Percentiles rank a stretch among this genome's conserved stretches.
phyloP scores from a whole-genome alignment of 805 yeast species.

The Suhomyces sp. region DNA sequence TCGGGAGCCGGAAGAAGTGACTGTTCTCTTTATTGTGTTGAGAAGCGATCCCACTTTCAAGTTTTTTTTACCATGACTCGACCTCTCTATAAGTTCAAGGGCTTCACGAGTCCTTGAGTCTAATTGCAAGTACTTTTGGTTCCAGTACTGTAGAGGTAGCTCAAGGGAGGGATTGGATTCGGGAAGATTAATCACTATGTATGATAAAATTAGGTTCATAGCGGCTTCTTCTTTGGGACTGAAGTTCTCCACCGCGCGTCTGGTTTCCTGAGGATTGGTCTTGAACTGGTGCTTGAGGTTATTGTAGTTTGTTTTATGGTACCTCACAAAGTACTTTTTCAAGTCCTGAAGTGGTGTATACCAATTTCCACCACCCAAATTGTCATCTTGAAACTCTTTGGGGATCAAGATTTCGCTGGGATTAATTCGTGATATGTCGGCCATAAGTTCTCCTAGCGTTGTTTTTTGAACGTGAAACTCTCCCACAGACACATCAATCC shows the following conservation, averaged over 20 bases:
- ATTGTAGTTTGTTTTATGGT: slow-evolving; percentile 34
- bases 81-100: slow-evolving; percentile 64
- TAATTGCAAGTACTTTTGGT: slow-evolving; percentile 61
- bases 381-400: slow-evolving; percentile 39
- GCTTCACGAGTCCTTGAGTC: slow-evolving; percentile 79
- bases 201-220: slow-evolving; percentile 55
- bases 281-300: slow-evolving; percentile 34
- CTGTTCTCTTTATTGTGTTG: slow-evolving; percentile 67
- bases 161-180: slow-evolving; percentile 60
- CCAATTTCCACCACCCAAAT: slow-evolving; percentile 49
- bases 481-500: slow-evolving; percentile 90
- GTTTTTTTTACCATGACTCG: slow-evolving; percentile 39
- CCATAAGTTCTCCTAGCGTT: slow-evolving; percentile 53
- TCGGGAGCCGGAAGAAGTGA: slow-evolving; percentile 79
- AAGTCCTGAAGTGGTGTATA: slow-evolving; percentile 57
- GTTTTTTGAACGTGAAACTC: slow-evolving; percentile 68
- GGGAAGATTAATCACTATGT: slow-evolving; percentile 72
- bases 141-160: slow-evolving; percentile 58
- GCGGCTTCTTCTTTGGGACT: slow-evolving; percentile 57
- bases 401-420: slow-evolving; percentile 78
- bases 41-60: slow-evolving; percentile 67
- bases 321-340: slow-evolving; percentile 58
- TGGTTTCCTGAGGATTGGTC: slow-evolving; percentile 33
- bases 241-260: slow-evolving; percentile 31
- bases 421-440: slow-evolving; percentile 71